Evolutionary conservation across 1,284 basidiomycete genomes (phyloP).

Genomic region (Irpex sp.): DNA sequence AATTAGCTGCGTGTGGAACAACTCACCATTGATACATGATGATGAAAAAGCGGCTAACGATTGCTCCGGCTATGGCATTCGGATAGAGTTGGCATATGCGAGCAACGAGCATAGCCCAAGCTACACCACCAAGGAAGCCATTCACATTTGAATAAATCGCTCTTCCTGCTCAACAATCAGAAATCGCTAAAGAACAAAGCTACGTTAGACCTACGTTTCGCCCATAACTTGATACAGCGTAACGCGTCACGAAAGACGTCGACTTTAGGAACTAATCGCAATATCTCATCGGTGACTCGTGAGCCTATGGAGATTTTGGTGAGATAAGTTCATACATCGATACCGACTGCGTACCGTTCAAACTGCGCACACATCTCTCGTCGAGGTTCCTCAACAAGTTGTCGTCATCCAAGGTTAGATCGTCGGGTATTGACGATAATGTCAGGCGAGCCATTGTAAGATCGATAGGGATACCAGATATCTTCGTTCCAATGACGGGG

Average conservation of each 20-base stretch:
- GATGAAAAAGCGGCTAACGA: slow-evolving; percentile 96
- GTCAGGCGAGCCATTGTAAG: slow-evolving; percentile 89
- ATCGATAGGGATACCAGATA: slow-evolving; percentile 92
- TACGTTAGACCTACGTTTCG: slow-evolving; percentile 68
- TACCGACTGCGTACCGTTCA: slow-evolving; percentile 66
- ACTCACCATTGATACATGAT: slow-evolving; percentile 94
- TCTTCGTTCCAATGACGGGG: slow-evolving; percentile 90
- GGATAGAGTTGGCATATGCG: slow-evolving; percentile 99
- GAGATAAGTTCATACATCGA: slow-evolving; percentile 13
- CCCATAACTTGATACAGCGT: slow-evolving; percentile 98
- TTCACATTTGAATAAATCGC: slow-evolving; percentile 99
- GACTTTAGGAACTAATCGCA: slow-evolving; percentile 94
- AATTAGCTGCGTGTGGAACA: slow-evolving; percentile 6
- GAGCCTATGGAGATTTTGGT: slow-evolving; percentile 56
- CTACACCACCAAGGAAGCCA: slow-evolving; percentile 97
- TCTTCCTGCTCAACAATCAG: slow-evolving; percentile 51
- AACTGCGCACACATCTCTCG: slow-evolving; percentile 91
- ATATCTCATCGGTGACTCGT: slow-evolving; percentile 94
- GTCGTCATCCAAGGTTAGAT: slow-evolving; percentile 87
- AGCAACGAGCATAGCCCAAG: slow-evolving; percentile 98
- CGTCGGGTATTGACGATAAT: slow-evolving; percentile 85
- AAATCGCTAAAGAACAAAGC: slow-evolving; percentile 10
- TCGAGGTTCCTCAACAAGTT: slow-evolving; percentile 91
- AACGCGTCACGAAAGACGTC: slow-evolving; percentile 93
- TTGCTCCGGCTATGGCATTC: slow-evolving; percentile 89